phyloP scores from a whole-genome alignment of 345 rosid genomes.

The Passiflora organensis region DNA sequence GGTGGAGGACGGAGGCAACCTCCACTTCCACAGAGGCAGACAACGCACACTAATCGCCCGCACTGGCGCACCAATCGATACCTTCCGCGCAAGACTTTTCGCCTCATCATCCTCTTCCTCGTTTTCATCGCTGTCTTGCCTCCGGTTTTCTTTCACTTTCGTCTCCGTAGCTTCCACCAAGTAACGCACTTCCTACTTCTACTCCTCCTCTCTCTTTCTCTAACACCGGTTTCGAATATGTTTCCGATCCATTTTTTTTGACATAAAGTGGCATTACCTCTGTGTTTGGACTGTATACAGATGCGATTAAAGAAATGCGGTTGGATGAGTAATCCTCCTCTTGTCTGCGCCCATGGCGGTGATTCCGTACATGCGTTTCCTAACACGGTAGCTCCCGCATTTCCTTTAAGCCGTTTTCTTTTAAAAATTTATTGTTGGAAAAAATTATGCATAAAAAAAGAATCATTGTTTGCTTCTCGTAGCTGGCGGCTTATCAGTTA shows the following conservation, averaged over 20 bases:
- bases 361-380: conserved; percentile 76
- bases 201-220: background rate
- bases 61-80: background rate
- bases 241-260: too few relatives aligned
- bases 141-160: conserved; percentile 79
- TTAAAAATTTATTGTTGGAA: too few relatives aligned
- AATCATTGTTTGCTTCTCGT: conserved; percentile 2
- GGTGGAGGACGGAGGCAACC: conserved; percentile 5
- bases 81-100: conserved; percentile 35
- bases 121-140: conserved; percentile 66
- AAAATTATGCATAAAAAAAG: too few relatives aligned
- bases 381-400: conserved; percentile 51
- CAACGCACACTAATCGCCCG: background rate
- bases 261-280: too few relatives aligned
- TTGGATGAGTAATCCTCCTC: conserved; percentile 83
- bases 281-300: conserved; percentile 22
- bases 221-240: background rate
- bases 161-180: conserved; percentile 66
- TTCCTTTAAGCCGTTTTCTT: background rate
- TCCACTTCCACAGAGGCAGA: background rate
- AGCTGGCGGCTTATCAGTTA: conserved; percentile 72
- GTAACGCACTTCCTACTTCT: conserved; percentile 28
- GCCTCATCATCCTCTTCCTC: conserved; percentile 46
- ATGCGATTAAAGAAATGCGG: conserved; percentile 49
- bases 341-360: conserved; percentile 98